phyloP scores from a whole-genome alignment of 2,329 filamentous ascomycete genomes.

The Alternaria viburni region DNA sequence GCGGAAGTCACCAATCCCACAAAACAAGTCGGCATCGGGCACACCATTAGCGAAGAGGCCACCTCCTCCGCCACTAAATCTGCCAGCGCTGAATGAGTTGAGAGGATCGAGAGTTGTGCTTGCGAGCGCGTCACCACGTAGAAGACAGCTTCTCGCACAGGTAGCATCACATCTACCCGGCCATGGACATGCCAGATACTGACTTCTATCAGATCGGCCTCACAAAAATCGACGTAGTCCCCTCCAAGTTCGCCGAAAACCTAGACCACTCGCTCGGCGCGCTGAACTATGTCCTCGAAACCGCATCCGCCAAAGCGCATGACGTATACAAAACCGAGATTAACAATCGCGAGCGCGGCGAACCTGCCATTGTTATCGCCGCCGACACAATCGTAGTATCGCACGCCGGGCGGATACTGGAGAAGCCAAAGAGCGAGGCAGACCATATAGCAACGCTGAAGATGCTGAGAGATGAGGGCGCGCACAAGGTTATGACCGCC shows the following conservation, averaged over 20 bases:
- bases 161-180: too few relatives aligned
- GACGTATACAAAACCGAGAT: slow-evolving; percentile 71
- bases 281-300: slow-evolving; percentile 89
- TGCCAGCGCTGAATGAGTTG: slow-evolving; percentile 80
- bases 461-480: slow-evolving; percentile 74
- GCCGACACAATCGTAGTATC: slow-evolving; percentile 91
- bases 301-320: slow-evolving; percentile 81
- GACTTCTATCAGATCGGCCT: slow-evolving; percentile 69
- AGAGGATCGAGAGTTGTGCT: slow-evolving; percentile 83
- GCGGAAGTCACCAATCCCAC: slow-evolving; percentile 28
- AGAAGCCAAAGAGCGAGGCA: slow-evolving; percentile 84
- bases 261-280: slow-evolving; percentile 86
- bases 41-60: slow-evolving; percentile 20
- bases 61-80: slow-evolving; percentile 70
- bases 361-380: slow-evolving; percentile 84
- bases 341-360: slow-evolving; percentile 62
- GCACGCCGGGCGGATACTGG: slow-evolving; percentile 76
- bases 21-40: slow-evolving; percentile 24
- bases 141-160: slow-evolving; percentile 79
- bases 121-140: slow-evolving; percentile 85
- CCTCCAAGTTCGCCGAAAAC: slow-evolving; percentile 84
- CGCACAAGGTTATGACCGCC: slow-evolving; percentile 85
- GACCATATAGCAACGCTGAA: slow-evolving; percentile 87
- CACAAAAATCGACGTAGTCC: slow-evolving; percentile 79
- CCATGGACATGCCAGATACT: too few relatives aligned